A percentile compares a stretch with the other conserved stretches of the same genome.
phyloP scores from a whole-genome alignment of 345 rosid species.

The Aurinia saxatilis region DNA sequence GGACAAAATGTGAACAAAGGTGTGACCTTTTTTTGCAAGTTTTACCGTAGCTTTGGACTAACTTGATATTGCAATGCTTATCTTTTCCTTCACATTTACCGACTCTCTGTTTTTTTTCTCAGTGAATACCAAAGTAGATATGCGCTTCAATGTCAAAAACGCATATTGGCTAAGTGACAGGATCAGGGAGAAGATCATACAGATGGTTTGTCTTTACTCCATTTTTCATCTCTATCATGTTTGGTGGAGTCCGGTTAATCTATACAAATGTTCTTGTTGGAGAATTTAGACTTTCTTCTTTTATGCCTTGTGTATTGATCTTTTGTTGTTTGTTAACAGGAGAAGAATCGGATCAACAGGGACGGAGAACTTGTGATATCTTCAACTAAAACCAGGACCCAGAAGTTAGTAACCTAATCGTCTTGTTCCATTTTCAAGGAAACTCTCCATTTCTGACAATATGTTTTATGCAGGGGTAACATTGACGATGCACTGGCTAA shows the following conservation, averaged over 20 bases:
- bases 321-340: constrained; percentile 40
- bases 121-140: constrained; percentile 99
- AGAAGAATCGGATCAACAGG: constrained; percentile 91
- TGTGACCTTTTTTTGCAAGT: constrained; percentile 29
- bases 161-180: constrained; percentile 82
- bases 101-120: no score
- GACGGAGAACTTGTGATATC: constrained; percentile 94
- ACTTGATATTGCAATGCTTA: no score
- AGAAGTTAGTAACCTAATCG: constrained; percentile 41
- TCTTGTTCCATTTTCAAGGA: neutral
- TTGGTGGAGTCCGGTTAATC: no score
- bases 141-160: constrained; percentile 79
- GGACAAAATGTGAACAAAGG: constrained; percentile 99
- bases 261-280: no score
- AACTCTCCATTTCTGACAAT: constrained; percentile 1
- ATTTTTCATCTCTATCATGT: no score
- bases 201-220: constrained; percentile 80
- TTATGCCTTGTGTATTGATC: neutral
- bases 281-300: no score
- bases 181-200: constrained; percentile 67
- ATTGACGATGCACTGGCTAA: constrained; percentile 81
- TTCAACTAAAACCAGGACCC: constrained; percentile 91
- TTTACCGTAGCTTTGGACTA: no score
- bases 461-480: constrained; percentile 60
- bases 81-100: neutral